A percentile compares a stretch with the other conserved stretches of the same genome.
These are phyloP conservation scores for Schoenoplectus triqueter DNA, from an alignment of 202 grass and related monocot genomes.

Conservation along the genomic window DNA sequence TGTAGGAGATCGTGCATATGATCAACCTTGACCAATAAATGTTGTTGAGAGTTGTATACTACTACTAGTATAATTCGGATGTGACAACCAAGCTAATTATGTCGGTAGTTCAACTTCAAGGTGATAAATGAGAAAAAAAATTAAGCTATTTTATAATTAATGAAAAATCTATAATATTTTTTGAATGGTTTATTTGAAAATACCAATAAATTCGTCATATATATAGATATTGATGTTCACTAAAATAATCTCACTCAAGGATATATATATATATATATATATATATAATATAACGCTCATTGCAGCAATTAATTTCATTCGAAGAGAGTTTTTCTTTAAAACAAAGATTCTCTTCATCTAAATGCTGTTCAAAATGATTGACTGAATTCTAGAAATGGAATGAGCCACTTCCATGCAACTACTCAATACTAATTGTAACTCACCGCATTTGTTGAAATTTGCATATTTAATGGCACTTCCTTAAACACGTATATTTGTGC, in stretches of 20 bases:
- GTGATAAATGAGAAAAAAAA: neutral
- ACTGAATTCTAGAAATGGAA: neutral
- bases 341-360: no score
- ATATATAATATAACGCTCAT: neutral
- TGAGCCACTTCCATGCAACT: neutral
- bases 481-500: neutral
- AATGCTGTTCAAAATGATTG: neutral
- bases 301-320: no score
- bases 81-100: neutral
- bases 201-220: no score
- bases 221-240: no score
- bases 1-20: slow-evolving; percentile 21
- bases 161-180: no score
- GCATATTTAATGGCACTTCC: neutral
- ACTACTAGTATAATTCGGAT: neutral
- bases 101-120: neutral
- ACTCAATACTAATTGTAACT: neutral
- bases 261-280: neutral
- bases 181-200: no score
- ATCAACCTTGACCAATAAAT: slow-evolving; percentile 15
- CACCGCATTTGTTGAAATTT: neutral
- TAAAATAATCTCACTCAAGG: no score
- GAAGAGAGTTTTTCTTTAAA: no score
- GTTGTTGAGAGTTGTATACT: neutral
- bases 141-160: neutral